Base-by-base conservation (phyloP, 257 asterid genomes). In the Penstemon newberryi region DNA sequence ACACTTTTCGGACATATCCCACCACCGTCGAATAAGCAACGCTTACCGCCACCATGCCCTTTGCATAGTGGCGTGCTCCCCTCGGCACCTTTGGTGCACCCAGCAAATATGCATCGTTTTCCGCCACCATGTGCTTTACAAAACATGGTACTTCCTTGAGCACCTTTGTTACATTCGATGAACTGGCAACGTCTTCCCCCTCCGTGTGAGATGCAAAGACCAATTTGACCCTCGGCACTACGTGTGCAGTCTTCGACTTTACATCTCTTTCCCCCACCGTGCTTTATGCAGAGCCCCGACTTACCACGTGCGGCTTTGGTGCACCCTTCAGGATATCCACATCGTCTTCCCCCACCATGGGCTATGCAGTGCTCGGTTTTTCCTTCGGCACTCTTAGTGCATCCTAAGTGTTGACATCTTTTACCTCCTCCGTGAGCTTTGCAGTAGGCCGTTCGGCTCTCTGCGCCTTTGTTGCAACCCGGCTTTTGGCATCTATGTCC, bases 101-200 rank as follows among this genome's bases (percentile, higher is more conserved):
- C 95, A 0, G 93, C 81, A 60, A 91, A 89, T 70, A 87, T 66
- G 79, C 97, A 91, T 47, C 97, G 83, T 55, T 85, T 89, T 39
- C 97, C 97, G 51, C 97, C 97, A 38, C 97, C 97, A 25, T 91
- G 97, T 5, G 96, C 97, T 79, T 91, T 91, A 78, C 97, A 91
- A 75, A 81, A 86, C 57, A 75, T 13, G 3, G 98, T 91, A 61
- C 96, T 87, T 39, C 98, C 98, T 59, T 91, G 98, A 3, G 98
- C 95, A 0, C 98, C 98, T 70, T 89, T 89, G 0, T 61, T 11
- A 52, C 98, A 91, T 41, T 74, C 83, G 1, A 60, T 64, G 59
- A 67, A 74, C 37, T 84, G 89, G 71, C 98, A 91, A 5, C 98
- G 95, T 49, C 95, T 78, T 41, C 98, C 98, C 3, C 98, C 98